Percentiles rank a stretch among this genome's conserved stretches.
Conservation (phyloP, 805 yeast species). For the Pichia paraexigua region DNA sequence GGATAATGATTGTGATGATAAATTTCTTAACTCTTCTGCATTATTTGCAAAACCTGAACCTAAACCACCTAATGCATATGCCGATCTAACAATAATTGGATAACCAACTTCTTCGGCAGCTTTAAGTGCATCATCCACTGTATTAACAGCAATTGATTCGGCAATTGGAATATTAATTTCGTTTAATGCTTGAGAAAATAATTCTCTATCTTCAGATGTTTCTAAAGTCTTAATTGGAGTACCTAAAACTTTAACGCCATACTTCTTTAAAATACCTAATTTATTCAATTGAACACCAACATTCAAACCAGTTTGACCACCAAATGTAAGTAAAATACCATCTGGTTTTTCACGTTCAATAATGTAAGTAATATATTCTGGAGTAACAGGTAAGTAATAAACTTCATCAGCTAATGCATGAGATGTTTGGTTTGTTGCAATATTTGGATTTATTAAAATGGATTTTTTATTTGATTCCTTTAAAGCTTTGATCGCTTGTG, state of each 20-base stretch:
- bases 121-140: conserved; percentile 83
- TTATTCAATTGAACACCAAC: conserved; percentile 93
- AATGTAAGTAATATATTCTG: conserved; percentile 91
- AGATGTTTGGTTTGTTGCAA: conserved; percentile 95
- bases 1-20: conserved; percentile 83
- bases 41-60: conserved; percentile 96
- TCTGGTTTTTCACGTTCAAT: conserved; percentile 96
- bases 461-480: conserved; percentile 83
- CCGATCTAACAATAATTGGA: conserved; percentile 96
- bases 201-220: conserved; percentile 95
- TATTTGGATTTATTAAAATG: conserved; percentile 87
- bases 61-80: conserved; percentile 93
- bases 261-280: conserved; percentile 88
- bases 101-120: conserved; percentile 88
- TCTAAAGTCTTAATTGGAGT: conserved; percentile 95
- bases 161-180: conserved; percentile 96
- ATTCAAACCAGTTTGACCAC: conserved; percentile 97
- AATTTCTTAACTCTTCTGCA: conserved; percentile 72
- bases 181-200: conserved; percentile 89
- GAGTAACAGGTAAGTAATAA: conserved; percentile 91
- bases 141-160: conserved; percentile 90
- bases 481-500: conserved; percentile 94
- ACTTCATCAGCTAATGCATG: conserved; percentile 93
- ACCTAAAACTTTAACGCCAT: conserved; percentile 90
- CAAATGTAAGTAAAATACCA: conserved; percentile 91